A percentile compares a stretch with the other conserved stretches of the same genome.
Evolutionary conservation across 768 basidiomycete genomes (phyloP).

Genomic region (Asterophora parasitica): DNA sequence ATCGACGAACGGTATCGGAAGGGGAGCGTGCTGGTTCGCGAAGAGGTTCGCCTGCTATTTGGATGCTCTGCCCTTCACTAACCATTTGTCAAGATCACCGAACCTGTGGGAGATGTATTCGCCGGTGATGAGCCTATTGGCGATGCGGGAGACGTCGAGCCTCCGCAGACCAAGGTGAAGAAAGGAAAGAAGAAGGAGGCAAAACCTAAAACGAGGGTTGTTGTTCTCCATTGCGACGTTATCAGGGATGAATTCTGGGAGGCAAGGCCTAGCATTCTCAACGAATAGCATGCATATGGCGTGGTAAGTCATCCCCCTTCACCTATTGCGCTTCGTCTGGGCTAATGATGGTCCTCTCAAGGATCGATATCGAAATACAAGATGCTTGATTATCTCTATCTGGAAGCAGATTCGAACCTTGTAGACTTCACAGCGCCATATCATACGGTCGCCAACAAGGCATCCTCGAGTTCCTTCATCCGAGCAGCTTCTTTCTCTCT

Average conservation of each 20-base stretch:
- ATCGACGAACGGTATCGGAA: conserved; percentile 71
- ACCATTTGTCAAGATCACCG: conserved; percentile 2
- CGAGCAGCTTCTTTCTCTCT: conserved; percentile 46
- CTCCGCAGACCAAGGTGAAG: conserved; percentile 7
- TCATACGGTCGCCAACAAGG: conserved; percentile 47
- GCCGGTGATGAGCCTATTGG: neutral
- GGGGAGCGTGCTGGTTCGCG: conserved; percentile 78
- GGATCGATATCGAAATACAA: neutral
- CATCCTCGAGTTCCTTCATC: conserved; percentile 65
- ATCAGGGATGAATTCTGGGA: conserved; percentile 82
- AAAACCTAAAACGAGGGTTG: conserved; percentile 40
- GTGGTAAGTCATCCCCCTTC: no score
- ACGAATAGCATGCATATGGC: conserved; percentile 1
- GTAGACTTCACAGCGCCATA: neutral
- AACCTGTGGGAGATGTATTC: neutral
- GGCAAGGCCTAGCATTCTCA: conserved; percentile 49
- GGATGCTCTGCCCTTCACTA: neutral
- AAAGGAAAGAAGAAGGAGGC: conserved; percentile 26
- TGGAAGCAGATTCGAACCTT: neutral
- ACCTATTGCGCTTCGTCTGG: no score
- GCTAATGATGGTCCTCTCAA: no score
- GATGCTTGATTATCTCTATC: conserved; percentile 1
- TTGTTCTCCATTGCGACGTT: conserved; percentile 76
- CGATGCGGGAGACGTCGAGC: neutral
- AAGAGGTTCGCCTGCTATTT: conserved; percentile 37